These are phyloP conservation scores for Microsporum audouinii DNA, from an alignment of 2,329 filamentous ascomycete species.

Conservation along the genomic window DNA sequence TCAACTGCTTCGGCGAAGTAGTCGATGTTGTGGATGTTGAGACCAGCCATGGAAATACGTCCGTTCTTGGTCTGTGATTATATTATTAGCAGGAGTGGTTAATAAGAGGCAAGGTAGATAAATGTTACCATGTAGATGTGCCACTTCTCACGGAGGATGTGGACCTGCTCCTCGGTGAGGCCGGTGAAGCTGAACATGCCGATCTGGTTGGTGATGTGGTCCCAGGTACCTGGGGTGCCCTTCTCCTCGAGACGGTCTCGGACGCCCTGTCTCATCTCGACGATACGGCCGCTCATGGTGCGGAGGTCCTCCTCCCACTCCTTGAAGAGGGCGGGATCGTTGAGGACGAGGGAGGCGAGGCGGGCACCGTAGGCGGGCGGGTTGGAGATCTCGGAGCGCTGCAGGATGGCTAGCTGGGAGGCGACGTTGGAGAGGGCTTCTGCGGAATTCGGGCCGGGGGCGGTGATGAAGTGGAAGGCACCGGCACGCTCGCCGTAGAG, in stretches of 20 bases:
- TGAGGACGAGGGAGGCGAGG: slow-evolving; percentile 74
- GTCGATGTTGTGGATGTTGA: slow-evolving; percentile 84
- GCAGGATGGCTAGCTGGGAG: slow-evolving; percentile 83
- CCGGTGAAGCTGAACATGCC: slow-evolving; percentile 92
- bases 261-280: slow-evolving; percentile 72
- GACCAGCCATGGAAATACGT: slow-evolving; percentile 94
- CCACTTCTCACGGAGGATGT: slow-evolving; percentile 36
- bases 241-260: slow-evolving; percentile 71
- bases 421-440: slow-evolving; percentile 54
- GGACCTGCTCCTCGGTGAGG: slow-evolving; percentile 39
- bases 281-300: slow-evolving; percentile 93
- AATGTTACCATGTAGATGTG: slow-evolving; percentile 39
- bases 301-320: slow-evolving; percentile 88
- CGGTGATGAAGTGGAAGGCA: slow-evolving; percentile 86
- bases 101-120: neutral
- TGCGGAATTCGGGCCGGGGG: slow-evolving; percentile 55
- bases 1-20: slow-evolving; percentile 87
- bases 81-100: neutral
- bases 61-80: slow-evolving; percentile 73
- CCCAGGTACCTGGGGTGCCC: slow-evolving; percentile 81
- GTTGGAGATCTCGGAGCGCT: slow-evolving; percentile 95
- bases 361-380: slow-evolving; percentile 88
- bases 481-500: slow-evolving; percentile 94
- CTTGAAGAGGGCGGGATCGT: slow-evolving; percentile 66
- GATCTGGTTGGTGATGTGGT: slow-evolving; percentile 96